Conservation (phyloP, 2,329 filamentous ascomycete species). For the Biscogniauxia marginata region DNA sequence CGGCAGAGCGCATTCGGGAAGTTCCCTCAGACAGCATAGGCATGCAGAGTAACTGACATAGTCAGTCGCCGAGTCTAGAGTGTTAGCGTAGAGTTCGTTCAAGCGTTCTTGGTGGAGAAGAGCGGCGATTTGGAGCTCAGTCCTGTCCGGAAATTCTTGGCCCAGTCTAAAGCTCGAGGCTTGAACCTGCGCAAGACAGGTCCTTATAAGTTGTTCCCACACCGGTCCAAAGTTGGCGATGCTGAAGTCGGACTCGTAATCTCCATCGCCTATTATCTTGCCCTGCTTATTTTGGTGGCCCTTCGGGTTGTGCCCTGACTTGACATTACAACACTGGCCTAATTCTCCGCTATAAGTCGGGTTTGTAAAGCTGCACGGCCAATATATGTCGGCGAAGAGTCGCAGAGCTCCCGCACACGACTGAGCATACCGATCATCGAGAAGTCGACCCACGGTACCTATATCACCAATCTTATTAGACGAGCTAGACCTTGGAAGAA, state of each 20-base stretch:
- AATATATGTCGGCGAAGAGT: constrained; percentile 32
- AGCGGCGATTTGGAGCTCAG: constrained; percentile 30
- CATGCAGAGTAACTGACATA: constrained; percentile 33
- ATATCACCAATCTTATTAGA: neutral
- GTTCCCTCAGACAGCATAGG: constrained; percentile 32
- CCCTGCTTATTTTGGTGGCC: constrained; percentile 34
- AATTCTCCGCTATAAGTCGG: constrained; percentile 23
- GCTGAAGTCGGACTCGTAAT: constrained; percentile 31
- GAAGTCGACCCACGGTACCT: constrained; percentile 31
- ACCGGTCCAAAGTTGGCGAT: constrained; percentile 21
- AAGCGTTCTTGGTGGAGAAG: constrained; percentile 31
- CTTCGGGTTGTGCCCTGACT: constrained; percentile 33
- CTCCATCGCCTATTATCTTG: constrained; percentile 34
- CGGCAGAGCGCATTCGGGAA: constrained; percentile 32
- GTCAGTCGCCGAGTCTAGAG: constrained; percentile 26
- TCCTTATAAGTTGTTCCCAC: constrained; percentile 30
- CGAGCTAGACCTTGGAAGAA: neutral
- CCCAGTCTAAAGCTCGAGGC: constrained; percentile 27
- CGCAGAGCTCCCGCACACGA: constrained; percentile 31
- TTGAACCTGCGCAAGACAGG: constrained; percentile 29
- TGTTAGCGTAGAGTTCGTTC: constrained; percentile 32
- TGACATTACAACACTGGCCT: constrained; percentile 32
- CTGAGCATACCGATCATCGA: constrained; percentile 32
- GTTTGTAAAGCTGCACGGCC: constrained; percentile 31
- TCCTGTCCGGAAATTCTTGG: constrained; percentile 28